Percentiles rank a stretch among this genome's conserved stretches.
phyloP scores from a whole-genome alignment of 495 filamentous ascomycete species.

The Clohesyomyces aquaticus region DNA sequence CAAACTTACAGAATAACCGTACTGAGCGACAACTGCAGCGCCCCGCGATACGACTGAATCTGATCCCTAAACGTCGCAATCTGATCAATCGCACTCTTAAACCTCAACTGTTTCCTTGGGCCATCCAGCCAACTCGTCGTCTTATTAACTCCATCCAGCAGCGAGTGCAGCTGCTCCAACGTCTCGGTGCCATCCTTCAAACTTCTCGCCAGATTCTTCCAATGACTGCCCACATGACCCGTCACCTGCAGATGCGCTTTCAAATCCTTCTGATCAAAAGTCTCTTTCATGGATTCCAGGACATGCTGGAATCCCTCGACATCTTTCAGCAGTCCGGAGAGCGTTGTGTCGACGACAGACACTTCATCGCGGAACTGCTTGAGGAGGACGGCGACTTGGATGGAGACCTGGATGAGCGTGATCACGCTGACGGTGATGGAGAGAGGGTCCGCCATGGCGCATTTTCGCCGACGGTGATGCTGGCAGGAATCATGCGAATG shows the following conservation, averaged over 20 bases:
- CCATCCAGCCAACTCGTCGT: conserved; percentile 22
- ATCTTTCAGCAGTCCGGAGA: conserved; percentile 27
- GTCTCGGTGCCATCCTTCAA: conserved; percentile 25
- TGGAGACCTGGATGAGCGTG: conserved; percentile 26
- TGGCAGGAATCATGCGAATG: neutral
- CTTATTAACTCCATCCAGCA: conserved; percentile 12
- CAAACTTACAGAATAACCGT: conserved; percentile 35
- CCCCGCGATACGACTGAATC: conserved; percentile 30
- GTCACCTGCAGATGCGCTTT: conserved; percentile 15
- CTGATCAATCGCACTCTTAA: conserved; percentile 26
- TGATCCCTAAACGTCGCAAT: conserved; percentile 22
- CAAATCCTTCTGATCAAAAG: conserved; percentile 20
- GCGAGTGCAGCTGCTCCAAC: conserved; percentile 17
- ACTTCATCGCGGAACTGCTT: conserved; percentile 35
- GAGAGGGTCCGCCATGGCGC: conserved; percentile 33
- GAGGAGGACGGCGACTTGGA: conserved; percentile 19
- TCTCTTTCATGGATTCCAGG: conserved; percentile 33
- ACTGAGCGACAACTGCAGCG: conserved; percentile 17
- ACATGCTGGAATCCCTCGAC: conserved; percentile 32
- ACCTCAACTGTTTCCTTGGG: conserved; percentile 30
- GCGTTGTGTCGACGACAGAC: conserved; percentile 17
- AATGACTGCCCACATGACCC: conserved; percentile 35
- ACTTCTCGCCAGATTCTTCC: conserved; percentile 18
- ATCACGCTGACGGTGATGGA: conserved; percentile 29
- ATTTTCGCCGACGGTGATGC: neutral